These are phyloP conservation scores for Plasmodium knowlesi DNA, from an alignment of 169 alveolate genomes.

Conservation along the genomic window DNA sequence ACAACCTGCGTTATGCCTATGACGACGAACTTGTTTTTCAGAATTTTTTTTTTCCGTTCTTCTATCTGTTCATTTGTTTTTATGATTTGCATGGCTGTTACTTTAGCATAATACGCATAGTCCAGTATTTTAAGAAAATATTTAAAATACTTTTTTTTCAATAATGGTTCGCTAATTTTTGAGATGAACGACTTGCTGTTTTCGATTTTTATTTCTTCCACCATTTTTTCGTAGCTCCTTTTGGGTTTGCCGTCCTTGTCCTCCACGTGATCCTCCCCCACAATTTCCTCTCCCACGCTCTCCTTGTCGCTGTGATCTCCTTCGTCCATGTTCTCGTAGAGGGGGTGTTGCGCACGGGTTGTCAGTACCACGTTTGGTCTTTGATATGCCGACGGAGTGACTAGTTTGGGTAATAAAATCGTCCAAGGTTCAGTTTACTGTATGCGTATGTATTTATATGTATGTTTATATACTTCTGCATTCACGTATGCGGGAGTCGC, in stretches of 20 bases:
- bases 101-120: constrained; percentile 45
- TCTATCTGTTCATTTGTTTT: constrained; percentile 39
- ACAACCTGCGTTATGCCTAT: constrained; percentile 97
- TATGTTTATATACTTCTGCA: neutral
- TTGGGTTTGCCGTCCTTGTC: neutral
- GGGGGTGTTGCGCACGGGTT: neutral
- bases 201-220: constrained; percentile 57
- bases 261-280: neutral
- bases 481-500: neutral
- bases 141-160: constrained; percentile 50
- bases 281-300: neutral
- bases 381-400: neutral
- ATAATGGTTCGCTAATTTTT: constrained; percentile 52
- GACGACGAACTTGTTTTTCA: constrained; percentile 34
- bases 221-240: constrained; percentile 17
- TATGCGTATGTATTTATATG: neutral
- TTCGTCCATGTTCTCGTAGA: neutral
- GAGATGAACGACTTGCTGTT: constrained; percentile 34
- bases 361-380: neutral
- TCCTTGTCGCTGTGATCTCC: neutral
- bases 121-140: constrained; percentile 48
- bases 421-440: neutral
- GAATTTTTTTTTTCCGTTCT: constrained; percentile 36
- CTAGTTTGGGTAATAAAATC: neutral
- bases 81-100: constrained; percentile 24